phyloP scores from a whole-genome alignment of 208 protist genomes.

The Wallacemonas collosoma region DNA sequence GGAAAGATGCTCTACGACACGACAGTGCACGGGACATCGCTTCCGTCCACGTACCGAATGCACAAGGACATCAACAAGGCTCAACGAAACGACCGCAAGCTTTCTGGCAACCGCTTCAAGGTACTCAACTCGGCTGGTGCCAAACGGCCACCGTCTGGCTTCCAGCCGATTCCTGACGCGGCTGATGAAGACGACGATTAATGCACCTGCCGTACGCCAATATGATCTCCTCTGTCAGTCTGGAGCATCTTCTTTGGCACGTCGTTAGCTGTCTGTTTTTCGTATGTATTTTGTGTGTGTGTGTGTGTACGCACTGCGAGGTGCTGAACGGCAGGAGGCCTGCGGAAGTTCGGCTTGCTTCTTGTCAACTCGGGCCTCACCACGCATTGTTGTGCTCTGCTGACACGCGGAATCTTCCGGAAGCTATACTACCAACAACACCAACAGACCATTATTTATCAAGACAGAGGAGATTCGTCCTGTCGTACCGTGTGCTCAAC shows the following conservation, averaged over 20 bases:
- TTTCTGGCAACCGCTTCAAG: constrained; percentile 88
- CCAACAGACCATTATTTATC: too few species aligned
- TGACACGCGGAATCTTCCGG: too few species aligned
- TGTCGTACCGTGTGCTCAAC: too few species aligned
- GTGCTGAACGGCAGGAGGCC: too few species aligned
- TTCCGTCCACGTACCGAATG: constrained; percentile 88
- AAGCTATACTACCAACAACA: too few species aligned
- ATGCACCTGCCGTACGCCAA: not conserved
- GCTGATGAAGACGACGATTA: constrained; percentile 77
- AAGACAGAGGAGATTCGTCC: too few species aligned
- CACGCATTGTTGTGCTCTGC: too few species aligned
- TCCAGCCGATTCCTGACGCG: constrained; percentile 82
- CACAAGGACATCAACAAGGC: constrained; percentile 93
- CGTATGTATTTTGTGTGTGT: not conserved
- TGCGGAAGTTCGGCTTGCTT: too few species aligned
- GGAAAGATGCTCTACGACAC: constrained; percentile 88
- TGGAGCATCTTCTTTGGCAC: not conserved
- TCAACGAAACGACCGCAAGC: constrained; percentile 89
- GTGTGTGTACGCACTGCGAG: not conserved
- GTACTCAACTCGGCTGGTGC: constrained; percentile 70
- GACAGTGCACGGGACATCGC: constrained; percentile 85
- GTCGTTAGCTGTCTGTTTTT: not conserved
- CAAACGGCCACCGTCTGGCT: constrained; percentile 82
- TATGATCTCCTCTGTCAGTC: too few species aligned
- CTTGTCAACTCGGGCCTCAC: too few species aligned